Evolutionary conservation across 352 stramenopile species (phyloP), one percentile per base, ranked within the genome.

Genomic region (Pythium myriotylum): DNA sequence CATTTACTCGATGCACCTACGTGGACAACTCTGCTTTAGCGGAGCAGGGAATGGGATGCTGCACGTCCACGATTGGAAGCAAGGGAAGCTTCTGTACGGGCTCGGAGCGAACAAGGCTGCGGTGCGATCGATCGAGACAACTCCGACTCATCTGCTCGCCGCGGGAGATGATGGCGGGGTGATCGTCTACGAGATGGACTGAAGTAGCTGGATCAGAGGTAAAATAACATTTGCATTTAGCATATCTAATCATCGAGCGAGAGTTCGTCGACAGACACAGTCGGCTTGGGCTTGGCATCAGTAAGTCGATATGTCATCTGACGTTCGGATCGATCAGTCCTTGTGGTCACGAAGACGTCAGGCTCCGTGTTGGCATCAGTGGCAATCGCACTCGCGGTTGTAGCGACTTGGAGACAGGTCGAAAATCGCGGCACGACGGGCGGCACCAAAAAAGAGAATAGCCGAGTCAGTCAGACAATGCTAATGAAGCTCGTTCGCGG

Each of bases 11-110:
- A 47, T 96, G 8, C 66, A 88, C 10, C 29, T 94, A 26, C 67
- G 75, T 22, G 72, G 70, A 5, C 71, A 91, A 50, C 59, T 94
- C 12, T 93, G 88, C 54, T 89, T 96, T 17, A 93, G 79, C 43
- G 88, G 88, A 12, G 86, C 79, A 6, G 88, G 88, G 46, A 89
- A 93, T 46, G 88, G 88, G 22, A 93, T 91, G 78, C 76, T 96
- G 22, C 81, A 95, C 24, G 81, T 91, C 14, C 88, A 96, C 61
- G 74, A 95, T 63, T 83, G 86, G 71, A 81, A 76, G 13, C 51
- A 61, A n/a, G 86, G 84, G 9, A 78, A 73, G 37, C 63, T 95
- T 10, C 52, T 90, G 48, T 96, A 94, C 32, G 88, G 84, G 9
- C 71, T 96, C n/a, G 88, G 88, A 9, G 86, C 88, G 16, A 95